Base-by-base conservation (phyloP, 495 filamentous ascomycete genomes). In the Penicillium malachiteum region DNA sequence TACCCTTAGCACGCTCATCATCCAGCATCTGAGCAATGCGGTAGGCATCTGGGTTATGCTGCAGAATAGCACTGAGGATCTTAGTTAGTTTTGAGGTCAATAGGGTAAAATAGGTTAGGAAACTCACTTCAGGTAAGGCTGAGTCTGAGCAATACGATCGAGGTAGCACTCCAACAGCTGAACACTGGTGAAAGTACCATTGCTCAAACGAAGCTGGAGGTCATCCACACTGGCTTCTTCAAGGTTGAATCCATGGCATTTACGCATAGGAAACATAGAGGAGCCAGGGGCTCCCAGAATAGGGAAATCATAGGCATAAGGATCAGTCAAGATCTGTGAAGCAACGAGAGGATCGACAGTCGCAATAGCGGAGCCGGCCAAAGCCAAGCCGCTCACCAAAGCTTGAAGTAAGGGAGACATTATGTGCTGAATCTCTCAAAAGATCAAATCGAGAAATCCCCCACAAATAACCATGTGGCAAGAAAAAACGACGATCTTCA, bases 161-260 rank as follows among this genome's bases (percentile, higher is more conserved):
- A 79, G 58, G 60, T 84, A 85, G 63, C 82, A 85, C 32, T 66
- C 57, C 21, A 80, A 62, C 31, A 85, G 65, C 43, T 82, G 63
- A 18, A 76, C 72, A 39, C 74, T 74, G 9, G 72, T 83, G 55
- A 85, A 66, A 10, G 56, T 65, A 0, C 77, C 74, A 7, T 64
- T 57, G 42, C 33, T 52, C 65, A 84, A 65, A 2, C 65, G 61
- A 7, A 52, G 52, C 58, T 85, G 82, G 37, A 85, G 70, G 12
- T 79, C 66, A 61, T 84, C 82, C 34, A 84, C 81, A 32, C 71
- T 77, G 11, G 84, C 78, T 59, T 90, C 87, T 66, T 87, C 85
- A 32, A 90, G 70, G 40, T 76, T 72, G 56, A 88, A 69, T 21
- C 80, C 80, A 51, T 81, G 71, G 68, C 87, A 90, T 9, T 56